These are phyloP conservation scores for Rubus parviflorus DNA, from an alignment of 306 rosid species.

Conservation along the genomic window DNA sequence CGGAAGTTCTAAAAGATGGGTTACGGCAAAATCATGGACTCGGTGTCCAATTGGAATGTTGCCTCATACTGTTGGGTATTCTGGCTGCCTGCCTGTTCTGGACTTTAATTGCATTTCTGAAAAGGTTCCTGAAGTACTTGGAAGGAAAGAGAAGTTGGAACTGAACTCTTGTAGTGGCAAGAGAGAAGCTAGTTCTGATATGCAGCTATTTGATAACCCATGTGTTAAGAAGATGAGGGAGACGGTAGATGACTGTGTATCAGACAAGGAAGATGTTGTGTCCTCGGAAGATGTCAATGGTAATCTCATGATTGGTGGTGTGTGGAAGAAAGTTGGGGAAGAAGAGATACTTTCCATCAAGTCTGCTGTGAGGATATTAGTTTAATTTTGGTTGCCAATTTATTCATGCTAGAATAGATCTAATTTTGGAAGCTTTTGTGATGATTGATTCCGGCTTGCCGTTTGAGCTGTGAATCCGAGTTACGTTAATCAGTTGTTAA, in stretches of 20 bases:
- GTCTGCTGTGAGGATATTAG: slow-evolving; percentile 59
- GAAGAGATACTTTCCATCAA: slow-evolving; percentile 57
- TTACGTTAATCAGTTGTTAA: background rate
- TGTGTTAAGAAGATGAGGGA: slow-evolving; percentile 57
- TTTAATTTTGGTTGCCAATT: slow-evolving; percentile 25
- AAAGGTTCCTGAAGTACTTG: slow-evolving; percentile 24
- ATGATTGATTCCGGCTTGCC: background rate
- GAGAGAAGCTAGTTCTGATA: slow-evolving; percentile 52
- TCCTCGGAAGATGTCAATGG: slow-evolving; percentile 36
- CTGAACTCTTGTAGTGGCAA: slow-evolving; percentile 31
- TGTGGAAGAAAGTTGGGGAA: slow-evolving; percentile 57
- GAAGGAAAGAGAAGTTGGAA: slow-evolving; percentile 34
- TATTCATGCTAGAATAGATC: background rate
- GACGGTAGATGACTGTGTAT: slow-evolving; percentile 29
- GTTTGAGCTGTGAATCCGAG: background rate
- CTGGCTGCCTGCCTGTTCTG: slow-evolving; percentile 67
- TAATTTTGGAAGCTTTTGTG: background rate
- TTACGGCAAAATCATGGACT: slow-evolving; percentile 67
- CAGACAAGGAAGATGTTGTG: slow-evolving; percentile 17
- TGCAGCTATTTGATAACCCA: slow-evolving; percentile 39
- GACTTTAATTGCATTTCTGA: slow-evolving; percentile 24
- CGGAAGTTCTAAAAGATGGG: slow-evolving; percentile 50
- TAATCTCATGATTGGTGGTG: slow-evolving; percentile 56
- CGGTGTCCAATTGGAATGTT: slow-evolving; percentile 93
- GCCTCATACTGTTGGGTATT: slow-evolving; percentile 62